These are phyloP conservation scores for Isochrysis galbana DNA, from an alignment of 78 protist genomes.

Conservation along the genomic window DNA sequence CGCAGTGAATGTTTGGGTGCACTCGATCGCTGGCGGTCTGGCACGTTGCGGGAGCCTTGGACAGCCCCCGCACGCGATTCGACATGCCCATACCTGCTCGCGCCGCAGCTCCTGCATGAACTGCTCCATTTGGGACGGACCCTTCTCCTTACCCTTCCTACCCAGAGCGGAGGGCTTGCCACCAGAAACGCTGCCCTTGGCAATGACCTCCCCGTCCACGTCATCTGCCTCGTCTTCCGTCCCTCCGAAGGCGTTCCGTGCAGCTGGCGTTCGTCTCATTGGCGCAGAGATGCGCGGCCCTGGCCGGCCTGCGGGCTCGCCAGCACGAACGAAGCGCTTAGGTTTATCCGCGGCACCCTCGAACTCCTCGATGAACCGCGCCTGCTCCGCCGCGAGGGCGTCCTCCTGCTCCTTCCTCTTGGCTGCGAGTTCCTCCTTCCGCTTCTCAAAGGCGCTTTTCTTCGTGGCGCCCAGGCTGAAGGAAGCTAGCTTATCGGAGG, in stretches of 20 bases:
- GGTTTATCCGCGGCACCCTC: background rate
- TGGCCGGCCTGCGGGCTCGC: background rate
- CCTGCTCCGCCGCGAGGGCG: background rate
- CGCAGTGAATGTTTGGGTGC: background rate
- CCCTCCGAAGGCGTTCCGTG: background rate
- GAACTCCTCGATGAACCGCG: background rate
- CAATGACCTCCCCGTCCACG: background rate
- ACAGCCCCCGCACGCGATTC: too few species aligned
- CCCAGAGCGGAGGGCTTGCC: background rate
- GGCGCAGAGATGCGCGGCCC: background rate
- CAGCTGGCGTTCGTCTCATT: background rate
- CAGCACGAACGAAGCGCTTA: background rate
- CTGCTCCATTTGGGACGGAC: background rate
- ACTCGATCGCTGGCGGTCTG: background rate
- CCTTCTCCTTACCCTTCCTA: background rate
- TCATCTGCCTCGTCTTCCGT: background rate
- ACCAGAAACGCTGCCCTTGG: background rate
- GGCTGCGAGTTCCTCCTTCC: background rate
- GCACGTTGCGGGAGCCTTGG: background rate
- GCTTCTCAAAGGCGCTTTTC: background rate
- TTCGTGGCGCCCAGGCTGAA: background rate
- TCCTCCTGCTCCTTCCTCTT: background rate
- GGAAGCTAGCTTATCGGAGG: background rate
- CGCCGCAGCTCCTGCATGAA: constrained; percentile 15
- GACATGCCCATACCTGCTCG: too few species aligned